These are phyloP conservation scores for Xylariaceae sp. DNA, from an alignment of 2,329 filamentous ascomycete genomes.

Conservation along the genomic window DNA sequence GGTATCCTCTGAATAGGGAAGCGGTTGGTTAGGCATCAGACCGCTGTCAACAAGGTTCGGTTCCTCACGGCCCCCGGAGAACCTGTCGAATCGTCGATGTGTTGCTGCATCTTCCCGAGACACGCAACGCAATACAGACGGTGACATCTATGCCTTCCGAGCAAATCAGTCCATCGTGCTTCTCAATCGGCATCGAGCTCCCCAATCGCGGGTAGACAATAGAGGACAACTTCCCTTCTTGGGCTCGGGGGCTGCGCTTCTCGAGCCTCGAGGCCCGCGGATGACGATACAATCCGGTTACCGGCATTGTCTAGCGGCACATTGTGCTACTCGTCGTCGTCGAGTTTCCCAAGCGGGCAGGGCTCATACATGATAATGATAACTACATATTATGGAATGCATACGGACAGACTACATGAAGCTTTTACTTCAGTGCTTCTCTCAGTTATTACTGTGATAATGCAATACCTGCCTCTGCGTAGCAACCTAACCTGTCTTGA, in stretches of 20 bases:
- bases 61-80: slow-evolving; percentile 17
- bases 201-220: slow-evolving; percentile 14
- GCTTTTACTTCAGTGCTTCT: background rate
- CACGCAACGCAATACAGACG: slow-evolving; percentile 15
- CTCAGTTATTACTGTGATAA: too few relatives aligned
- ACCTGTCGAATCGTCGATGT: slow-evolving; percentile 12
- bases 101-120: slow-evolving; percentile 20
- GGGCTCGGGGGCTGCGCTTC: slow-evolving; percentile 3
- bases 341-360: background rate
- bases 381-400: background rate
- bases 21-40: background rate
- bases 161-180: slow-evolving; percentile 8
- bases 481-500: background rate
- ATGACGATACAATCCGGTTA: slow-evolving; percentile 16
- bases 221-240: slow-evolving; percentile 10
- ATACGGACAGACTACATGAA: background rate
- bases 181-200: slow-evolving; percentile 5
- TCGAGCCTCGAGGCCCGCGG: slow-evolving; percentile 11
- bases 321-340: slow-evolving; percentile 1
- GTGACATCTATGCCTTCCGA: slow-evolving; percentile 16
- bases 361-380: background rate
- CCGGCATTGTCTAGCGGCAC: slow-evolving; percentile 14
- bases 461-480: too few relatives aligned
- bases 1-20: background rate
- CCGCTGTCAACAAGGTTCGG: slow-evolving; percentile 8